Evolutionary conservation across 1,139 yeast species (phyloP), one percentile per base, ranked within the genome.

Genomic region (Candida sp.): DNA sequence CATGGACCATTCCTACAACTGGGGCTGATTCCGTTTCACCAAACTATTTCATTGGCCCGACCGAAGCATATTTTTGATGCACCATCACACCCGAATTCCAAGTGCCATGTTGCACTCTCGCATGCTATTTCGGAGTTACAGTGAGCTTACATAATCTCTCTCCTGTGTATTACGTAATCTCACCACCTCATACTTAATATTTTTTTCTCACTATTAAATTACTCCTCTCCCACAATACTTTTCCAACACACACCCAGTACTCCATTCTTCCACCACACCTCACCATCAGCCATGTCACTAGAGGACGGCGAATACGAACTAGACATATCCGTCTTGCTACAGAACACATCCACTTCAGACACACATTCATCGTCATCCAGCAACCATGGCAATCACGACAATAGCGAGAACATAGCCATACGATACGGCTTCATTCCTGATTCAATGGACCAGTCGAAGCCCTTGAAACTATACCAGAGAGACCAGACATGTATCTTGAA

Each of bases 271-370:
- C 6, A 8, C 31, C 31, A 9, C 9, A 27, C n/a, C 17, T 9
- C 5, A 6, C 2, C 30, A 3, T 3, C 2, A 40, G 47, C 37
- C 7, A 58, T 57, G 61, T 54, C 58, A 8, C 40, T 58, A 39
- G 72, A 75, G 8, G 80, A 77, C 60, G 82, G 82, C 12, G 82
- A 77, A 55, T 77, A 77, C 56, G 80, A 74, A 40, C 68, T 77
- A 44, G 81, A 77, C 53, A 58, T 76, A 37, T 62, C 69, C 37
- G 66, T 61, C n/a, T 60, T 74, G 17, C 50, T 62, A 42, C 61
- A 57, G 12, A 48, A 42, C 7, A 3, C 27, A 17, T 54, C 43
- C 54, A 56, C 42, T 48, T 47, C 30, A 31, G 27, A 40, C 30
- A 22, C 27, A 28, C 32, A 41, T 11, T 49, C 42, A 5, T 38